Conservation (phyloP, 805 yeast species). For the Yarrowia sp. region DNA sequence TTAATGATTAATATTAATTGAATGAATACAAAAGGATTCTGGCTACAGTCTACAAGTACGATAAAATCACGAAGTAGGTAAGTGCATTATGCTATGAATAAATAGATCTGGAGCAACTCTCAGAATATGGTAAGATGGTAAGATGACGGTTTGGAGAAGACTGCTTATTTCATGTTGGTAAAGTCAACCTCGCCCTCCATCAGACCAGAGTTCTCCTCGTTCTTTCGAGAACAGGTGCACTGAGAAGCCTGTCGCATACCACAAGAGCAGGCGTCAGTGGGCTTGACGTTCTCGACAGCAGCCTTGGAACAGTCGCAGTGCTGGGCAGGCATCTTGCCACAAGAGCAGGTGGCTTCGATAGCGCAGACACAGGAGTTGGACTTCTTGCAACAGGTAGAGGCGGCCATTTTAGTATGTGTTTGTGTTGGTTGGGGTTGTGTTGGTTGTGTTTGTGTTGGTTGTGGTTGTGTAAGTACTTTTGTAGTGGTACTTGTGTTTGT, state of each 20-base stretch:
- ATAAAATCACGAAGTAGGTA: neutral
- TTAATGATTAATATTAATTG: neutral
- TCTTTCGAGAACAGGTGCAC: constrained; percentile 53
- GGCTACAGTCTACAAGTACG: no score
- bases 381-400: constrained; percentile 39
- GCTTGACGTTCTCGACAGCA: constrained; percentile 47
- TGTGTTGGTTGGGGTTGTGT: neutral
- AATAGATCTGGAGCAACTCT: neutral
- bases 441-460: neutral
- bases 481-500: neutral
- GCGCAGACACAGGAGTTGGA: constrained; percentile 56
- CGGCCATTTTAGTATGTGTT: neutral
- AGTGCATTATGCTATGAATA: constrained; percentile 4
- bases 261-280: constrained; percentile 53
- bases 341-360: constrained; percentile 59
- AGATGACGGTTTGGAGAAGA: neutral
- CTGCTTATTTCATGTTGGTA: constrained; percentile 42
- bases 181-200: constrained; percentile 60
- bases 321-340: constrained; percentile 60
- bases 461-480: no score
- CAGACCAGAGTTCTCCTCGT: constrained; percentile 34
- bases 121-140: neutral
- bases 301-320: constrained; percentile 55
- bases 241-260: constrained; percentile 52
- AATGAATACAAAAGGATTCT: neutral